A percentile compares a stretch with the other conserved stretches of the same genome.
These are phyloP conservation scores for Juglanconis sp. DNA, from an alignment of 2,329 filamentous ascomycete genomes.

Conservation along the genomic window DNA sequence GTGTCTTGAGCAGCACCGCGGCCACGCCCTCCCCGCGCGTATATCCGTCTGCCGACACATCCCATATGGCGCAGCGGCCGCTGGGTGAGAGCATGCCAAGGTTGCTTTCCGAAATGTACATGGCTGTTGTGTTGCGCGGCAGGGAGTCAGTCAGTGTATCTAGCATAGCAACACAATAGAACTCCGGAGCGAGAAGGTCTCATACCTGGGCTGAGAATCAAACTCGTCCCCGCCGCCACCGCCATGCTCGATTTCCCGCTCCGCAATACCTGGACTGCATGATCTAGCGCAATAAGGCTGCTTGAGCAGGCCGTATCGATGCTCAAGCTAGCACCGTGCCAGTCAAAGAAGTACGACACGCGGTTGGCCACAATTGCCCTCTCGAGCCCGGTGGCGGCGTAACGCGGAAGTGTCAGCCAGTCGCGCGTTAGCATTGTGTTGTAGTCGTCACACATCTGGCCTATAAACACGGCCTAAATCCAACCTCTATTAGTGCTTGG, in stretches of 20 bases:
- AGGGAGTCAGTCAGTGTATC: no score
- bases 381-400: conserved; percentile 25
- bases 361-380: conserved; percentile 32
- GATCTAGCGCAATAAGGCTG: conserved; percentile 35
- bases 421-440: conserved; percentile 9
- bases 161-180: no score
- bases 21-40: conserved; percentile 49
- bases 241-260: conserved; percentile 29
- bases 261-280: conserved; percentile 32
- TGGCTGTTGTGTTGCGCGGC: no score
- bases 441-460: conserved; percentile 22
- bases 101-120: no score
- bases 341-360: conserved; percentile 38
- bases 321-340: conserved; percentile 36
- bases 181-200: no score
- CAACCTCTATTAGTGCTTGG: no score
- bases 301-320: conserved; percentile 43
- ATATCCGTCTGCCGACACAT: no score
- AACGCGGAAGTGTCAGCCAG: conserved; percentile 21
- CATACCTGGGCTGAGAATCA: conserved; percentile 29
- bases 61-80: no score
- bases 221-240: conserved; percentile 31
- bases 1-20: conserved; percentile 43
- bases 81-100: no score
- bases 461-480: conserved; percentile 8